These are phyloP conservation scores for Aspergillus niger DNA, from an alignment of 2,329 filamentous ascomycete genomes.

Conservation along the genomic window DNA sequence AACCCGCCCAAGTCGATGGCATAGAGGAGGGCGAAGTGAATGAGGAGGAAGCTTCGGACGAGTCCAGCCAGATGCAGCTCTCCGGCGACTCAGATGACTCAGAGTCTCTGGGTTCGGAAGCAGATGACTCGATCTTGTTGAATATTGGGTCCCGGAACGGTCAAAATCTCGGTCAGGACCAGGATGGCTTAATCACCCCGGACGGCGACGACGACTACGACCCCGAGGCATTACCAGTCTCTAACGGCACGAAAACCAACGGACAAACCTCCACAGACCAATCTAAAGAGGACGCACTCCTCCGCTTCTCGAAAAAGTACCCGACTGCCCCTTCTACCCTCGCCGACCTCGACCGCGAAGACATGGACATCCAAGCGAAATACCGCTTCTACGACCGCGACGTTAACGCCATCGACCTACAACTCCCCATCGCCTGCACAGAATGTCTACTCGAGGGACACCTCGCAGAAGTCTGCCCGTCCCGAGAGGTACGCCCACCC, in stretches of 20 bases:
- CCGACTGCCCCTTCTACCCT: slow-evolving; percentile 36
- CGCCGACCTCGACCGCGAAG: slow-evolving; percentile 40
- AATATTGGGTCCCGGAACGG: slow-evolving; percentile 36
- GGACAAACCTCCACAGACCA: slow-evolving; percentile 4
- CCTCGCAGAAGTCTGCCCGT: slow-evolving; percentile 45
- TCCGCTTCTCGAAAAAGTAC: slow-evolving; percentile 38
- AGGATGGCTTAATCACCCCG: slow-evolving; percentile 11
- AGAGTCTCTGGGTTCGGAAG: slow-evolving; percentile 37
- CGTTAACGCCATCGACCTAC: slow-evolving; percentile 43
- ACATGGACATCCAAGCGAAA: slow-evolving; percentile 44
- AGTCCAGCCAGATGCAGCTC: slow-evolving; percentile 16
- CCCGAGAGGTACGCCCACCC: slow-evolving; percentile 40
- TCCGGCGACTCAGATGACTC: slow-evolving; percentile 37
- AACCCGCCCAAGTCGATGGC: slow-evolving; percentile 15
- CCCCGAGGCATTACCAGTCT: slow-evolving; percentile 23
- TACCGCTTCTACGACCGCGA: slow-evolving; percentile 43
- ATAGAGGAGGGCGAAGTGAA: slow-evolving; percentile 35
- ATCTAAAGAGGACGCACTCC: slow-evolving; percentile 40
- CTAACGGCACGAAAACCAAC: slow-evolving; percentile 10
- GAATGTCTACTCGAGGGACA: slow-evolving; percentile 48
- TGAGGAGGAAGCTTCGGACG: slow-evolving; percentile 17
- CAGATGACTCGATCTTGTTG: slow-evolving; percentile 46
- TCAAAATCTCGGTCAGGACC: slow-evolving; percentile 12
- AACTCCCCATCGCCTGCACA: slow-evolving; percentile 44
- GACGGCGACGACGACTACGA: slow-evolving; percentile 25